Evolutionary conservation across 2,329 filamentous ascomycete genomes (phyloP).

Genomic region (Sporothrix pallida): DNA sequence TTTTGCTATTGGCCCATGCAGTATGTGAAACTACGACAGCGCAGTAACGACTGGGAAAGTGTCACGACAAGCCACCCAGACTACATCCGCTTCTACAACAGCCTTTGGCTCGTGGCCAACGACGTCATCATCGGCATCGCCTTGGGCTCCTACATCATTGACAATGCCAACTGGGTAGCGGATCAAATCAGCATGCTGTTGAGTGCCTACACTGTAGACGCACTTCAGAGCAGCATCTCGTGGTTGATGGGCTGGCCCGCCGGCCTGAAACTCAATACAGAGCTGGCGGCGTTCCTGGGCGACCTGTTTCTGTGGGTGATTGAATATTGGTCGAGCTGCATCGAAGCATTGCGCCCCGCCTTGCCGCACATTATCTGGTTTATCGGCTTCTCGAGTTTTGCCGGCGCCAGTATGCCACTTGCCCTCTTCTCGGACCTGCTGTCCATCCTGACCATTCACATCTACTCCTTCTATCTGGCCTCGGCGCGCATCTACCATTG

Average conservation of each 20-base stretch:
- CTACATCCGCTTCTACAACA: constrained; percentile 99
- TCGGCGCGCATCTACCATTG: constrained; percentile 97
- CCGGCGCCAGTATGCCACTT: constrained; percentile 95
- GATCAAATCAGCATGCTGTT: constrained; percentile 77
- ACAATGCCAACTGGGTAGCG: constrained; percentile 86
- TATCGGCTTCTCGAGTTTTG: constrained; percentile 93
- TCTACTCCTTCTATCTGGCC: constrained; percentile 97
- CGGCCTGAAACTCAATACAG: constrained; percentile 91
- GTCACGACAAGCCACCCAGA: constrained; percentile 94
- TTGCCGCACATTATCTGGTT: constrained; percentile 89
- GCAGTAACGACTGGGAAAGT: constrained; percentile 93
- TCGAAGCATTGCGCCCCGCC: constrained; percentile 75
- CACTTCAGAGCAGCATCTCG: constrained; percentile 83
- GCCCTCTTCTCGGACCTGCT: constrained; percentile 93
- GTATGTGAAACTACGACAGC: constrained; percentile 85
- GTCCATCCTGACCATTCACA: constrained; percentile 89
- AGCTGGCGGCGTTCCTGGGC: constrained; percentile 90
- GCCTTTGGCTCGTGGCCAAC: constrained; percentile 96
- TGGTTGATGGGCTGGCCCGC: constrained; percentile 98
- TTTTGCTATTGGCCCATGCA: constrained; percentile 99
- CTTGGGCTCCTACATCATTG: constrained; percentile 93
- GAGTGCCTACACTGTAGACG: constrained; percentile 83
- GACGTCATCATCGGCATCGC: constrained; percentile 99
- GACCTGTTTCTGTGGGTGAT: constrained; percentile 98
- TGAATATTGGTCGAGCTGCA: constrained; percentile 90